A percentile compares a stretch with the other conserved stretches of the same genome.
phyloP scores from a whole-genome alignment of 192 early-diverging fungal genomes.

The Umbelopsis sp. region DNA sequence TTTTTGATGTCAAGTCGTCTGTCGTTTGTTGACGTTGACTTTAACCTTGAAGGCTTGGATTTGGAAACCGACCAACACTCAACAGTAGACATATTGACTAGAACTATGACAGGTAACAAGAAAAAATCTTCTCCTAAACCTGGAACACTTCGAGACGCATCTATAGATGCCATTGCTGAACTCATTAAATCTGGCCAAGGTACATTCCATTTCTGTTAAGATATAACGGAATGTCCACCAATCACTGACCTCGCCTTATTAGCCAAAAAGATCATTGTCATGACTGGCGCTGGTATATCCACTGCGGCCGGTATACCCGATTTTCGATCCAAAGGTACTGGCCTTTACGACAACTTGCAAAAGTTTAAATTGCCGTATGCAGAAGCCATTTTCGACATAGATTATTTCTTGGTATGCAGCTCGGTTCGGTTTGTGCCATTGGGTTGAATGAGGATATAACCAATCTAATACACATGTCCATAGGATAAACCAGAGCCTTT shows the following conservation, averaged over 20 bases:
- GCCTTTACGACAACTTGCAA: conserved; percentile 89
- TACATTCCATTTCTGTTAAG: neutral
- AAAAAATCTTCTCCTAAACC: neutral
- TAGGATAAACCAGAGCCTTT: conserved; percentile 84
- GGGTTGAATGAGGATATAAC: neutral
- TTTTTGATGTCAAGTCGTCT: neutral
- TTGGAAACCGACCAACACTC: neutral
- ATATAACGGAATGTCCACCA: neutral
- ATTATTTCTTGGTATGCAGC: conserved; percentile 76
- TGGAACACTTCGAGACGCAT: neutral
- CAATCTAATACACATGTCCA: neutral
- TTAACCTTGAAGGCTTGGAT: neutral
- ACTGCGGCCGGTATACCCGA: conserved; percentile 89
- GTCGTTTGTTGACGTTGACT: neutral
- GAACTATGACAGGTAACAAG: neutral
- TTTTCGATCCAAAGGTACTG: conserved; percentile 90
- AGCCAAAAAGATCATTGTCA: conserved; percentile 77
- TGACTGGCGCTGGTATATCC: conserved; percentile 93
- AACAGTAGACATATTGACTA: neutral
- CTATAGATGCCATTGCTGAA: conserved; percentile 40
- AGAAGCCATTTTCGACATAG: conserved; percentile 93
- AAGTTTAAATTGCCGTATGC: conserved; percentile 91
- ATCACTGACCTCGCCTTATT: neutral
- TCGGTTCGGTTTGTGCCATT: neutral
- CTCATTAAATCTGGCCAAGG: conserved; percentile 45